Evolutionary conservation across 2,329 filamentous ascomycete genomes (phyloP).

Genomic region (Trichophyton verrucosum): DNA sequence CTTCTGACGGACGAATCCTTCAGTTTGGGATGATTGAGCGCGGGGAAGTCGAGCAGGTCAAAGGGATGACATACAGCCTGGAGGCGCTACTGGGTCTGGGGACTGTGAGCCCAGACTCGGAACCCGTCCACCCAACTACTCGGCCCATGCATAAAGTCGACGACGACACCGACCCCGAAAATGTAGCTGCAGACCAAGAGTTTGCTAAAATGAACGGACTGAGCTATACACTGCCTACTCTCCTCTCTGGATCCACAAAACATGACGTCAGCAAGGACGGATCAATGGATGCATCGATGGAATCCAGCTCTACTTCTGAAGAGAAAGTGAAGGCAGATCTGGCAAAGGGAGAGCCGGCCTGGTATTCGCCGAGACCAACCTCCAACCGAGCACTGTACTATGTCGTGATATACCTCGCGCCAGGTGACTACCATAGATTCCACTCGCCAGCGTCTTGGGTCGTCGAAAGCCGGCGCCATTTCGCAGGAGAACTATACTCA

Average conservation of each 20-base stretch:
- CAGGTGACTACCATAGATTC: slow-evolving; percentile 96
- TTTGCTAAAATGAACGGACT: slow-evolving; percentile 93
- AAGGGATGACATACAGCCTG: slow-evolving; percentile 94
- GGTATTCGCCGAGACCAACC: slow-evolving; percentile 55
- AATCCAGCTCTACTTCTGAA: slow-evolving; percentile 57
- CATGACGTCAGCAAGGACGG: slow-evolving; percentile 37
- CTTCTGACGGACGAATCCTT: slow-evolving; percentile 78
- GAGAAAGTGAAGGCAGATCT: slow-evolving; percentile 75
- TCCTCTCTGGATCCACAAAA: slow-evolving; percentile 59
- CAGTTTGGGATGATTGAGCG: slow-evolving; percentile 87
- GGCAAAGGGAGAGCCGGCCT: slow-evolving; percentile 54
- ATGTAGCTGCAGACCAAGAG: slow-evolving; percentile 72
- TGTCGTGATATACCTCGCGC: slow-evolving; percentile 86
- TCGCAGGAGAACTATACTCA: slow-evolving; percentile 88
- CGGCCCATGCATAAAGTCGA: slow-evolving; percentile 17
- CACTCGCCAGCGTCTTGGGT: slow-evolving; percentile 95
- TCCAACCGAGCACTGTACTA: slow-evolving; percentile 70
- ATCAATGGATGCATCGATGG: slow-evolving; percentile 60
- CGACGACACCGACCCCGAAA: slow-evolving; percentile 41
- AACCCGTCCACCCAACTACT: slow-evolving; percentile 23
- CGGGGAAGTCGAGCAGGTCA: slow-evolving; percentile 95
- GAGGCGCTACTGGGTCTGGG: slow-evolving; percentile 71
- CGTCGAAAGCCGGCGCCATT: slow-evolving; percentile 86
- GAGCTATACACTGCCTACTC: slow-evolving; percentile 76
- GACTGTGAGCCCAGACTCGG: slow-evolving; percentile 36